These are phyloP conservation scores for Lactarius psammicola DNA, from an alignment of 768 basidiomycete species.

Conservation along the genomic window DNA sequence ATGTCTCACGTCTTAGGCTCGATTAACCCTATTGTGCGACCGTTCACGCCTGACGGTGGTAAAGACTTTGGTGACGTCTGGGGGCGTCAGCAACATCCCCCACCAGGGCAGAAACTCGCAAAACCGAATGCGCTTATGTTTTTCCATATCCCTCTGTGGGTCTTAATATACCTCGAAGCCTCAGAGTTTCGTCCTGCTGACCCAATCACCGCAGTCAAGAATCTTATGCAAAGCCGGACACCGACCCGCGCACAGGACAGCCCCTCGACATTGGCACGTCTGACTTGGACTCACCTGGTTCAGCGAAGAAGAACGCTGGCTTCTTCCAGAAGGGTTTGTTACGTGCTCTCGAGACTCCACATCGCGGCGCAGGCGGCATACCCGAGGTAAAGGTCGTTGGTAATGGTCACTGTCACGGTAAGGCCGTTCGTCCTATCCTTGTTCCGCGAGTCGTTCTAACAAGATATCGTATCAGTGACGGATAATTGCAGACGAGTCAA, in stretches of 20 bases:
- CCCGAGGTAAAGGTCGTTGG: slow-evolving; percentile 84
- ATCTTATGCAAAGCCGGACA: slow-evolving; percentile 69
- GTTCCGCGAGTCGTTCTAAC: slow-evolving; percentile 27
- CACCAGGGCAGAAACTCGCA: slow-evolving; percentile 56
- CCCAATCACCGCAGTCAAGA: slow-evolving; percentile 53
- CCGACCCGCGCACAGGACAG: slow-evolving; percentile 54
- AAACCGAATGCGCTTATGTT: slow-evolving; percentile 98
- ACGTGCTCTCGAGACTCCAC: slow-evolving; percentile 67
- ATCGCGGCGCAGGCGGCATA: slow-evolving; percentile 45
- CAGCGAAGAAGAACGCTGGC: slow-evolving; percentile 69
- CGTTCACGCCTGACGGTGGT: slow-evolving; percentile 74
- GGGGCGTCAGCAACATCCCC: slow-evolving; percentile 64
- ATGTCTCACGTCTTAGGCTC: slow-evolving; percentile 39
- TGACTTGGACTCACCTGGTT: slow-evolving; percentile 56
- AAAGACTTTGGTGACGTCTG: slow-evolving; percentile 69
- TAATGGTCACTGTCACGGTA: slow-evolving; percentile 90
- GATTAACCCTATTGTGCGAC: slow-evolving; percentile 74
- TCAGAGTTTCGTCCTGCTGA: not conserved
- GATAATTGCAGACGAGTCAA: slow-evolving; percentile 84
- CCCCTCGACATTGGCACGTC: slow-evolving; percentile 68
- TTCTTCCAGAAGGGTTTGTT: slow-evolving; percentile 85
- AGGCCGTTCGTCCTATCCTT: slow-evolving; percentile 28
- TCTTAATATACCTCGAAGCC: slow-evolving; percentile 17
- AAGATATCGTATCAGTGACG: slow-evolving; percentile 50
- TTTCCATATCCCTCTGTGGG: slow-evolving; percentile 94